These are phyloP conservation scores for Populus trichocarpa DNA, from an alignment of 441 rosid species.

Conservation along the genomic window DNA sequence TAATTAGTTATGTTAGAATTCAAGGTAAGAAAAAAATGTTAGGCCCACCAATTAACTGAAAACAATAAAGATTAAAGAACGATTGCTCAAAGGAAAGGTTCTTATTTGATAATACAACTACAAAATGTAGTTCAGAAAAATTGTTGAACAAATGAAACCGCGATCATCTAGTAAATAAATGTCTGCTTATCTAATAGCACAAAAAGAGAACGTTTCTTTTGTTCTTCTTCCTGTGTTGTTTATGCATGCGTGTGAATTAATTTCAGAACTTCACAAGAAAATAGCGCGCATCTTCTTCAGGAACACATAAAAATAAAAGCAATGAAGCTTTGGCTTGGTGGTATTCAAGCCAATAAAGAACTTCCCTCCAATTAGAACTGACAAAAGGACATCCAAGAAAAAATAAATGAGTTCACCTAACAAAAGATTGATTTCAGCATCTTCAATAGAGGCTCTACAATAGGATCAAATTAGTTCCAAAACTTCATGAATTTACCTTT, in stretches of 20 bases:
- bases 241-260: not conserved
- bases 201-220: not conserved
- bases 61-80: not conserved
- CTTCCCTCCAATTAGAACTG: not conserved
- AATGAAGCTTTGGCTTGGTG: not conserved
- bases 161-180: not conserved
- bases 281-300: not conserved
- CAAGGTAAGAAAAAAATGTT: not conserved
- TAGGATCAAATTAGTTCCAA: not conserved
- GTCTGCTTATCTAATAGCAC: not conserved
- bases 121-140: not conserved
- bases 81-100: not conserved
- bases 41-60: not conserved
- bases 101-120: not conserved
- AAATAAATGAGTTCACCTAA: not conserved
- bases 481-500: conserved; percentile 47
- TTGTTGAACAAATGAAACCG: not conserved
- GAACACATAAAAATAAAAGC: not conserved
- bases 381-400: not conserved
- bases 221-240: not conserved
- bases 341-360: not conserved
- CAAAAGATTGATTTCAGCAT: not conserved
- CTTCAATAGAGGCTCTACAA: not conserved
- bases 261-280: not conserved
- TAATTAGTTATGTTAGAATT: not conserved